Evolutionary conservation across 2,329 filamentous ascomycete genomes (phyloP), one percentile per base, ranked within the genome.

Genomic region (Colletotrichum tamarilloi): DNA sequence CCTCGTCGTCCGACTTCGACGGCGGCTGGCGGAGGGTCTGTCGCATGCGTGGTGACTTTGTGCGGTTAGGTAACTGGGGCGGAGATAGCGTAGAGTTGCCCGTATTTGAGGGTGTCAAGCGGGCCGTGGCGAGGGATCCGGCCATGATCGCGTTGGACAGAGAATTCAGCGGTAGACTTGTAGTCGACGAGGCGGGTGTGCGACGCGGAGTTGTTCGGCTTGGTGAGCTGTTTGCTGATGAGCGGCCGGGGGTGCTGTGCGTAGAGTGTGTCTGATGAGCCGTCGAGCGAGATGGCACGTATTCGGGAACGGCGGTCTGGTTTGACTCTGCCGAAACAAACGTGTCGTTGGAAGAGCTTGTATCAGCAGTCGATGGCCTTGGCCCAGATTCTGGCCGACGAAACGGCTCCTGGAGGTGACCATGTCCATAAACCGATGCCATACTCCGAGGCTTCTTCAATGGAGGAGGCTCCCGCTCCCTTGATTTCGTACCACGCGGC

Each of bases 121-220:
- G 89, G 2, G 91, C 87, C 0, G 92, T 90, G 5, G 94, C 94
- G 0, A 95, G 85, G 28, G 92, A 93, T 2, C 93, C 91, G 2
- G 93, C 93, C 77, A 95, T 88, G 71, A 95, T 94, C 75, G 94
- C 94, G 77, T 90, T 90, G 14, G 93, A 91, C 8, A 95, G 88
- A 0, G 91, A 91, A 72, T 92, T 88, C 11, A 94, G 86, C 1
- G 88, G 88, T 32, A 92, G 85, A 64, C 78, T 83, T 28, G 82
- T 79, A 26, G 78, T 75, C 5, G 82, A 81, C 53, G 78, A 81
- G 53, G 76, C 77, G 3, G 74, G 63, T 55, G 76, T 76, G 38
- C 75, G 75, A 4, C 82, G 80, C 52, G 74, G 77, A 62, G 83
- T 74, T 79, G 80, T 68, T 77, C 83, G 79, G 77, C 85, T 76